A percentile compares a stretch with the other conserved stretches of the same genome.
Evolutionary conservation across 306 rosid genomes (phyloP).

Genomic region (Mucuna pruriens): DNA sequence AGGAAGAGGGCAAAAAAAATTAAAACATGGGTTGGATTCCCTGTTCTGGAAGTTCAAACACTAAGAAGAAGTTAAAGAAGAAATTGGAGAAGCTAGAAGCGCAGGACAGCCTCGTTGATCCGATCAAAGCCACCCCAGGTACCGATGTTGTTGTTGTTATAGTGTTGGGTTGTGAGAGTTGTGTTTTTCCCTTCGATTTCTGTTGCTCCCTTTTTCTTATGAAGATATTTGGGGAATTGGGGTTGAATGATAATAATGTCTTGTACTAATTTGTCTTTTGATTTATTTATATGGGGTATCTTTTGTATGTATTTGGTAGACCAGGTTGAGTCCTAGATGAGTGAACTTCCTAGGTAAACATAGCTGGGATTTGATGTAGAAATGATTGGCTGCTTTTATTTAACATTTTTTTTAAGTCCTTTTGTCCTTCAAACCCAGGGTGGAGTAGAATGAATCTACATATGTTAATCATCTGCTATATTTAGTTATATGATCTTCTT

Average conservation of each 20-base stretch:
- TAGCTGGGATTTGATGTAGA: neutral
- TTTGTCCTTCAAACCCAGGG: neutral
- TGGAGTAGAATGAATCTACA: neutral
- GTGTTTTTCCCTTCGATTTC: slow-evolving; percentile 33
- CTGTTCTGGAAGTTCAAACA: slow-evolving; percentile 71
- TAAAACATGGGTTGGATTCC: slow-evolving; percentile 83
- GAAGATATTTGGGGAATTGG: slow-evolving; percentile 30
- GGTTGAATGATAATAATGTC: neutral
- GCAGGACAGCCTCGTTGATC: slow-evolving; percentile 52
- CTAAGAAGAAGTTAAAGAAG: slow-evolving; percentile 58
- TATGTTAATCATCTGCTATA: neutral
- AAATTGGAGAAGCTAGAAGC: slow-evolving; percentile 53
- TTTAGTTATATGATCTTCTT: neutral
- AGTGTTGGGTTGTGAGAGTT: slow-evolving; percentile 16
- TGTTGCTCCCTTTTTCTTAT: slow-evolving; percentile 1
- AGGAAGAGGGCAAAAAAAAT: neutral
- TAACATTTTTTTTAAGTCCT: neutral
- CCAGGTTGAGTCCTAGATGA: slow-evolving; percentile 23
- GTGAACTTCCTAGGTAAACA: slow-evolving; percentile 6
- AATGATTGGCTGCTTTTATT: neutral
- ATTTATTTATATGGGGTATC: slow-evolving; percentile 34
- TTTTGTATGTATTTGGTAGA: slow-evolving; percentile 14
- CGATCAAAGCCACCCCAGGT: slow-evolving; percentile 72
- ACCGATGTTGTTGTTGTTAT: neutral
- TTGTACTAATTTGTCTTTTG: slow-evolving; percentile 29